phyloP scores from a whole-genome alignment of 2,329 filamentous ascomycete genomes.

The Aureobasidium mangrovei region DNA sequence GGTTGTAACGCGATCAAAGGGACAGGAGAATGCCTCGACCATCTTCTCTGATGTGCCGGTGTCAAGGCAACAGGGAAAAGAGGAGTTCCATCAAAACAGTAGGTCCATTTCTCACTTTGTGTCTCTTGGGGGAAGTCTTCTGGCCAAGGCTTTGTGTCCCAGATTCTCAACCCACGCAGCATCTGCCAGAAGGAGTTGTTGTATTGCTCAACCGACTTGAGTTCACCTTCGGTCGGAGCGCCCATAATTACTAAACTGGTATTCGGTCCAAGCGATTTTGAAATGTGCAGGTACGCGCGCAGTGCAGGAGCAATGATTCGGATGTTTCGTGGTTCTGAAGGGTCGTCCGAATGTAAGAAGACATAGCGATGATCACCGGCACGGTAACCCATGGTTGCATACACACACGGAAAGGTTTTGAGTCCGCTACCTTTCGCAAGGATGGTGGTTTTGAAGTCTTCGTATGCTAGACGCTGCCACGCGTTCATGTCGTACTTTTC shows the following conservation, averaged over 20 bases:
- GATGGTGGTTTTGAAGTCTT: conserved; percentile 19
- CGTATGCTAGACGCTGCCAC: conserved; percentile 18
- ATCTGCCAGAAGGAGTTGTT: conserved; percentile 19
- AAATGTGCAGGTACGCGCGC: conserved; percentile 16
- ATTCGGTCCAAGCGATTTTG: conserved; percentile 16
- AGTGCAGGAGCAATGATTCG: conserved; percentile 18
- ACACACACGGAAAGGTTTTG: conserved; percentile 19
- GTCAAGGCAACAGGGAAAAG: conserved; percentile 19
- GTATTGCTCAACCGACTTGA: conserved; percentile 17
- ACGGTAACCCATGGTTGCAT: conserved; percentile 18
- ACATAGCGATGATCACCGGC: conserved; percentile 19
- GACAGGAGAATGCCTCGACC: conserved; percentile 18
- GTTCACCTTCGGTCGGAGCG: conserved; percentile 17
- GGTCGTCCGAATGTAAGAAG: conserved; percentile 18
- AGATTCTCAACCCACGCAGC: conserved; percentile 18
- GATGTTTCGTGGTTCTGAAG: conserved; percentile 18
- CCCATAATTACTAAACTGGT: conserved; percentile 19
- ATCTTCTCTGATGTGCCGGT: conserved; percentile 18
- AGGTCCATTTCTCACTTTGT: conserved; percentile 17
- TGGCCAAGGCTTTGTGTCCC: conserved; percentile 18
- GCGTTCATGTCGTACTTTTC: conserved; percentile 17
- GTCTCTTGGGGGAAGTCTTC: conserved; percentile 17
- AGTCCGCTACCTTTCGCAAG: conserved; percentile 18
- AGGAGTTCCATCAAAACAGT: conserved; percentile 18
- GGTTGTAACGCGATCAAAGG: conserved; percentile 18